Conservation (phyloP, 495 filamentous ascomycete species). For the Daldinia grandis region DNA sequence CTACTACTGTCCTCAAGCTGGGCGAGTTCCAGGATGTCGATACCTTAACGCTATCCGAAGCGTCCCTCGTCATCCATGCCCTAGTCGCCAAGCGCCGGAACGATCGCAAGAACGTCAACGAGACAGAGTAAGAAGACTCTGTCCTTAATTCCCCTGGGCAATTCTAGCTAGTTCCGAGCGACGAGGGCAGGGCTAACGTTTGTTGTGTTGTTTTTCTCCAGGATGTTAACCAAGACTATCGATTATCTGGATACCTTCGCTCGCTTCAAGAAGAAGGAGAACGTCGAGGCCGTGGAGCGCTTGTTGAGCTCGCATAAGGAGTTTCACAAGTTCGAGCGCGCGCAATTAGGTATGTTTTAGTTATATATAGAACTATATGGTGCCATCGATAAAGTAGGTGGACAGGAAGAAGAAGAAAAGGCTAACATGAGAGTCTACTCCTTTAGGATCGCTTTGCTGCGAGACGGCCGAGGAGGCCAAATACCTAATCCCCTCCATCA, state of each 20-base stretch:
- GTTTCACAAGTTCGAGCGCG: conserved; percentile 89
- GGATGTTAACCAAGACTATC: conserved; percentile 80
- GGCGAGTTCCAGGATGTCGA: conserved; percentile 92
- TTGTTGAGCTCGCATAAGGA: conserved; percentile 78
- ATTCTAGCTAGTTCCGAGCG: background rate
- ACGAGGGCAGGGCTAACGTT: conserved; percentile 11
- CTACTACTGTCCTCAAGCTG: conserved; percentile 78
- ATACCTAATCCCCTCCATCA: conserved; percentile 89
- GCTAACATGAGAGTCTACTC: conserved; percentile 1
- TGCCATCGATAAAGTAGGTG: background rate
- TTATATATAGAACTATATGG: background rate
- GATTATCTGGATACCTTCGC: conserved; percentile 94
- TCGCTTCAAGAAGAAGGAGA: conserved; percentile 93
- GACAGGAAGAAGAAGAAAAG: background rate
- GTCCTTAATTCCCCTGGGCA: conserved; percentile 5
- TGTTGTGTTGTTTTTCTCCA: conserved; percentile 21
- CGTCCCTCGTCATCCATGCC: conserved; percentile 88
- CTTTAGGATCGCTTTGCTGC: conserved; percentile 84
- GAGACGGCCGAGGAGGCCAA: conserved; percentile 95
- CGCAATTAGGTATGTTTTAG: conserved; percentile 79
- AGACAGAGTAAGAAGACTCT: conserved; percentile 64
- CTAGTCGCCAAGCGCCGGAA: conserved; percentile 77
- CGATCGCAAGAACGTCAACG: conserved; percentile 69
- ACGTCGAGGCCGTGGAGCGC: conserved; percentile 88
- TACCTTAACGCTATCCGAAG: conserved; percentile 87